Percentiles rank a stretch among this genome's conserved stretches.
These are phyloP conservation scores for Luffa aegyptiaca DNA, from an alignment of 306 rosid species.

Conservation along the genomic window DNA sequence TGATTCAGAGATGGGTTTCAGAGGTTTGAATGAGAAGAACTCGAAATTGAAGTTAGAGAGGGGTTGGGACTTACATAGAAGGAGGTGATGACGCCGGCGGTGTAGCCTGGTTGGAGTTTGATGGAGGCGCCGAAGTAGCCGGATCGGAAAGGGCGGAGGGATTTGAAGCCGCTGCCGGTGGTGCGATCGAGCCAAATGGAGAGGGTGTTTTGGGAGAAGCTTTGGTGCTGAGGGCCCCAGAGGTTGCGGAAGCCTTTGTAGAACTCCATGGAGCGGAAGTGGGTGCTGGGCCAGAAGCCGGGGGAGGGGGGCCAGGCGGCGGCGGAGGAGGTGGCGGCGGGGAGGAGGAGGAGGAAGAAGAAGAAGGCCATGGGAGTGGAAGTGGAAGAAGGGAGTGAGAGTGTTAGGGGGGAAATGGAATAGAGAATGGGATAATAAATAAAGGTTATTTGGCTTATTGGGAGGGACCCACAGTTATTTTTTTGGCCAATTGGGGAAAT, in stretches of 20 bases:
- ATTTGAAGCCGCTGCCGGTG: conserved; percentile 95
- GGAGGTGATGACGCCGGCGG: conserved; percentile 96
- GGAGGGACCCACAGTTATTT: conserved; percentile 9
- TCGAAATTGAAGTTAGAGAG: neutral
- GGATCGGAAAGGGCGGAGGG: conserved; percentile 72
- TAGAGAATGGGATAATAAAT: conserved; percentile 39
- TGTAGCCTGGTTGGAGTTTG: conserved; percentile 87
- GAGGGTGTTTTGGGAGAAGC: conserved; percentile 41
- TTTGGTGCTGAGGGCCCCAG: conserved; percentile 90
- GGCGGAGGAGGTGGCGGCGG: conserved; percentile 30
- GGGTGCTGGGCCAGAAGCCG: conserved; percentile 87
- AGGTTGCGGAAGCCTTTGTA: conserved; percentile 57
- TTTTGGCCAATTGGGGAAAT: neutral
- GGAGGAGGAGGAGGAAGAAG: conserved; percentile 27
- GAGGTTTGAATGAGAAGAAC: too few relatives aligned
- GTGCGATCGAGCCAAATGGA: conserved; percentile 87
- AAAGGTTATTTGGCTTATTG: neutral
- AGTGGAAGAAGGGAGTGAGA: neutral
- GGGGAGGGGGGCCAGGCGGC: conserved; percentile 83
- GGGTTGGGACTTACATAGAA: conserved; percentile 49
- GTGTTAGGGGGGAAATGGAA: conserved; percentile 17
- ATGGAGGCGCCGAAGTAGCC: conserved; percentile 89
- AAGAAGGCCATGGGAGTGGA: conserved; percentile 33
- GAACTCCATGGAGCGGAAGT: conserved; percentile 52
- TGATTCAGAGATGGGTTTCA: neutral